Conservation (phyloP, 371 early-diverging fungal genomes). For the Apophysomyces elegans region DNA sequence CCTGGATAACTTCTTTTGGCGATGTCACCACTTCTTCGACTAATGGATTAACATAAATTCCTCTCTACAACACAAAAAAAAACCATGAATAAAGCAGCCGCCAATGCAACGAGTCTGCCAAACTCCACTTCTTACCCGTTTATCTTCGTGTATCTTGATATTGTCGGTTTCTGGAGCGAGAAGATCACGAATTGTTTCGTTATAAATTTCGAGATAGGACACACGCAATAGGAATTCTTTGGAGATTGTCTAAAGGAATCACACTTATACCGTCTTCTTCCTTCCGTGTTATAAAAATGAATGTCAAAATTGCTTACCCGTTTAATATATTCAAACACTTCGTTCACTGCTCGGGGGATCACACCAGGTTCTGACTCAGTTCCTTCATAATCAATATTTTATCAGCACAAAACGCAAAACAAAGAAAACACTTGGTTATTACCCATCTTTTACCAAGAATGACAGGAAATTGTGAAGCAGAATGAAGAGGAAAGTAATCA, state of each 20-base stretch:
- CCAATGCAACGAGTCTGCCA: not conserved
- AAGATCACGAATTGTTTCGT: slow-evolving; percentile 93
- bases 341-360: slow-evolving; percentile 54
- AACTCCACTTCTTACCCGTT: slow-evolving; percentile 1
- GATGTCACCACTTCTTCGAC: slow-evolving; percentile 90
- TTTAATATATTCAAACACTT: slow-evolving; percentile 58
- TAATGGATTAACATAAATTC: slow-evolving; percentile 86
- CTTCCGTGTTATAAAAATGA: not conserved
- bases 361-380: slow-evolving; percentile 61
- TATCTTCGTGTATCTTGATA: slow-evolving; percentile 29
- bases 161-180: slow-evolving; percentile 46
- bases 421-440: not conserved
- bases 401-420: too few relatives aligned
- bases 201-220: slow-evolving; percentile 95
- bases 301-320: slow-evolving; percentile 30
- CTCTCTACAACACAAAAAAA: slow-evolving; percentile 40
- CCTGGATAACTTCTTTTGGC: slow-evolving; percentile 78
- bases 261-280: slow-evolving; percentile 11
- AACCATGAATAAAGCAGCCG: not conserved
- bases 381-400: slow-evolving; percentile 26
- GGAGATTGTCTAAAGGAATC: not conserved
- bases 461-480: not conserved
- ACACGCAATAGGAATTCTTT: slow-evolving; percentile 44
- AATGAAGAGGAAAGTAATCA: slow-evolving; percentile 6
- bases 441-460: slow-evolving; percentile 23